Conservation (phyloP, 1,139 yeast species). For the Kodamaea suecica region DNA sequence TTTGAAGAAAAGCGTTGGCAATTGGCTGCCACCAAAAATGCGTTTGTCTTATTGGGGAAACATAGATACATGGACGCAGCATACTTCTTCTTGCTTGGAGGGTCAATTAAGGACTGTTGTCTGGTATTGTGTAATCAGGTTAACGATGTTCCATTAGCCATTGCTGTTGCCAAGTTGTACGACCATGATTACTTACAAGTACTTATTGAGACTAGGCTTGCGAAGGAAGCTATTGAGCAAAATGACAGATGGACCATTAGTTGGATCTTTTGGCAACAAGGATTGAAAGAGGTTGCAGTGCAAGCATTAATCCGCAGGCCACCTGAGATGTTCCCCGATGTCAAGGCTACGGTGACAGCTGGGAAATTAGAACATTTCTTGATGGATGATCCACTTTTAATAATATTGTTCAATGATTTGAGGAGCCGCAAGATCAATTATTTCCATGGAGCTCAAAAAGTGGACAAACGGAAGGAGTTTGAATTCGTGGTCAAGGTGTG, state of each 20-base stretch:
- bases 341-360: background rate
- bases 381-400: constrained; percentile 79
- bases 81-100: constrained; percentile 82
- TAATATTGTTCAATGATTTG: constrained; percentile 61
- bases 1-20: constrained; percentile 74
- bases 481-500: constrained; percentile 61
- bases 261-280: constrained; percentile 74
- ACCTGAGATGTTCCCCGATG: constrained; percentile 30
- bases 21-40: constrained; percentile 88
- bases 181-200: constrained; percentile 34
- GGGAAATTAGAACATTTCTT: constrained; percentile 32
- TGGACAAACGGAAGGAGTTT: constrained; percentile 47
- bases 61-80: constrained; percentile 89
- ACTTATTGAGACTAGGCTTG: constrained; percentile 49
- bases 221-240: constrained; percentile 55
- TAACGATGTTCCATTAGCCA: constrained; percentile 66
- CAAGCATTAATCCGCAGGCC: constrained; percentile 64
- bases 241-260: constrained; percentile 83
- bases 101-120: constrained; percentile 70
- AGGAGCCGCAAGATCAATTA: constrained; percentile 49
- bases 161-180: constrained; percentile 76
- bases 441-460: constrained; percentile 32
- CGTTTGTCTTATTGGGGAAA: constrained; percentile 83
- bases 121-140: constrained; percentile 67
- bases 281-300: constrained; percentile 52